phyloP scores from a whole-genome alignment of 257 asterid species.

The Agastache rugosa region DNA sequence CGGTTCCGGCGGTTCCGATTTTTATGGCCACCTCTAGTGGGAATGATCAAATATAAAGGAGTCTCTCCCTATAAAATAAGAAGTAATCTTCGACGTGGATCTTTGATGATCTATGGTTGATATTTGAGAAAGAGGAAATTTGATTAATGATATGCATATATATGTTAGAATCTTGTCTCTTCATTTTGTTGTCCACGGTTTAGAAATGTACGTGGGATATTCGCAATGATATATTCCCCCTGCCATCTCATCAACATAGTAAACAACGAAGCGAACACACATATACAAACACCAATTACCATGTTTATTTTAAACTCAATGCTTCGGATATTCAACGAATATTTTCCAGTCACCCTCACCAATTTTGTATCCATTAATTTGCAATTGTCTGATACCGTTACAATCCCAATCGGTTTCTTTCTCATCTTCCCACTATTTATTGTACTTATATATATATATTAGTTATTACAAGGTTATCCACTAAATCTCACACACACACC shows the following conservation, averaged over 20 bases:
- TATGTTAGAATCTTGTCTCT: too few species aligned
- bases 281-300: conserved; percentile 18
- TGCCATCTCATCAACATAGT: conserved; percentile 35
- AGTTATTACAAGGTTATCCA: background rate
- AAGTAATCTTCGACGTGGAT: too few species aligned
- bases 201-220: conserved; percentile 25
- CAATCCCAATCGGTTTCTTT: conserved; percentile 1
- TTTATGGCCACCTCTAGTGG: too few species aligned
- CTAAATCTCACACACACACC: background rate
- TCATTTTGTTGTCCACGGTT: background rate
- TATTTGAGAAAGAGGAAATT: too few species aligned
- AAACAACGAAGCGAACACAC: conserved; percentile 37
- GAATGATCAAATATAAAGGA: too few species aligned
- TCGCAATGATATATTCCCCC: conserved; percentile 26
- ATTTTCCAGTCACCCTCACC: conserved; percentile 35
- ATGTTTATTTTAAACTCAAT: conserved; percentile 28
- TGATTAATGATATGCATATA: too few species aligned
- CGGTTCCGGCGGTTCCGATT: too few species aligned
- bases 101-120: too few species aligned
- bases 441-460: background rate
- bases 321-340: conserved; percentile 50
- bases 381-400: background rate
- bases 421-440: conserved; percentile 36
- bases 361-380: conserved; percentile 22
- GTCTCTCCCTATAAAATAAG: too few species aligned